These are phyloP conservation scores for Aquanectria penicillioides DNA, from an alignment of 2,329 filamentous ascomycete genomes.

Conservation along the genomic window DNA sequence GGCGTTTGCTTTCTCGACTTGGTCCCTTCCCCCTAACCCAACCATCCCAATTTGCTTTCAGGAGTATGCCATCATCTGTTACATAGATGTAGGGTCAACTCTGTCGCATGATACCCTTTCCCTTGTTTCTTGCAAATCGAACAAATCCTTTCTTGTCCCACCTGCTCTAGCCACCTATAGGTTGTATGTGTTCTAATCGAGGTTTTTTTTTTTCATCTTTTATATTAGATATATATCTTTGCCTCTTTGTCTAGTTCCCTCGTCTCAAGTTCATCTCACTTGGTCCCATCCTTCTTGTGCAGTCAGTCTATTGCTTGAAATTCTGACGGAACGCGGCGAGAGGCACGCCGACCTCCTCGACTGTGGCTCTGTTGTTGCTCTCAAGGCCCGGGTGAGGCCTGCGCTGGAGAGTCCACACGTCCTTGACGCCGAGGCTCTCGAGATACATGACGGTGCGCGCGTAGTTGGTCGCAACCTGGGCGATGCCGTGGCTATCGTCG, in stretches of 20 bases:
- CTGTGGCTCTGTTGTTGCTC: constrained; percentile 44
- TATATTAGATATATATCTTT: no score
- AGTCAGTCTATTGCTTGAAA: constrained; percentile 29
- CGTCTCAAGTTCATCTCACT: neutral
- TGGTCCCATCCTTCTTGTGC: constrained; percentile 2
- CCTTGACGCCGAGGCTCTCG: constrained; percentile 69
- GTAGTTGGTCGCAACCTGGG: constrained; percentile 90
- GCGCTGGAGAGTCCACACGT: constrained; percentile 67
- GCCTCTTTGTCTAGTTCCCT: neutral
- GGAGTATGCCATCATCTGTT: constrained; percentile 11
- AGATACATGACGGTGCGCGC: constrained; percentile 75
- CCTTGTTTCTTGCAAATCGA: constrained; percentile 1
- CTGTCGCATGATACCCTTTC: constrained; percentile 39
- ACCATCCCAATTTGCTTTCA: constrained; percentile 3
- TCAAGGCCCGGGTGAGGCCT: constrained; percentile 42
- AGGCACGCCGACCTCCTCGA: constrained; percentile 57
- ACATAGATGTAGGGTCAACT: constrained; percentile 29
- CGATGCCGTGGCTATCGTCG: constrained; percentile 92
- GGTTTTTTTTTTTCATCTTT: no score
- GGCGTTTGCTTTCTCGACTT: no score
- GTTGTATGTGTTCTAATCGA: neutral
- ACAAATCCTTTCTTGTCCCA: neutral
- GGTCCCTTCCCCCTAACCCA: no score
- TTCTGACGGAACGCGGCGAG: constrained; percentile 51
- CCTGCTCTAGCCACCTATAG: neutral